Evolutionary conservation across 306 rosid species (phyloP).

Genomic region (Begonia loranthoides): DNA sequence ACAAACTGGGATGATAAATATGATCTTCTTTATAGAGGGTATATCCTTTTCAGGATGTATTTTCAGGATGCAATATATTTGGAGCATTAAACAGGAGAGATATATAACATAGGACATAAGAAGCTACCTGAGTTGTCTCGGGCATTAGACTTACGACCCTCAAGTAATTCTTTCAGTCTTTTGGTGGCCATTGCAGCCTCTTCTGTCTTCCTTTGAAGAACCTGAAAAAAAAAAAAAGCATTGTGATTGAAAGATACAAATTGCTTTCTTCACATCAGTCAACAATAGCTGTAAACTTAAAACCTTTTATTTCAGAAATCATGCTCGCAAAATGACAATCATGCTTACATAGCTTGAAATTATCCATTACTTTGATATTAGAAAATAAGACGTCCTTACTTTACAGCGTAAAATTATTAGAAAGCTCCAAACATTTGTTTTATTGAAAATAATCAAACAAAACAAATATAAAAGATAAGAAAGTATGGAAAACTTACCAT

Average conservation of each 20-base stretch:
- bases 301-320: too few relatives aligned
- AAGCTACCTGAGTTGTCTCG: constrained; percentile 75
- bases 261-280: too few relatives aligned
- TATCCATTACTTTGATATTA: too few relatives aligned
- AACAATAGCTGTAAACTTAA: too few relatives aligned
- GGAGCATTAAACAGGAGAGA: background rate
- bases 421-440: too few relatives aligned
- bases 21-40: constrained; percentile 11
- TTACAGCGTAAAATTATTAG: too few relatives aligned
- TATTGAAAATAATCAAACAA: too few relatives aligned
- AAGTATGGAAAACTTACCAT: constrained; percentile 36
- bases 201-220: constrained; percentile 98
- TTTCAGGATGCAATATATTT: constrained; percentile 6
- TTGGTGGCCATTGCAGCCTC: constrained; percentile 99
- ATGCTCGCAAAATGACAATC: too few relatives aligned
- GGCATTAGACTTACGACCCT: constrained; percentile 86
- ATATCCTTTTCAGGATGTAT: constrained; percentile 7
- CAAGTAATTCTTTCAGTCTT: constrained; percentile 92
- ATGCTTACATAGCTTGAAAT: too few relatives aligned
- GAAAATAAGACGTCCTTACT: too few relatives aligned
- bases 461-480: too few relatives aligned
- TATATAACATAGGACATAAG: background rate
- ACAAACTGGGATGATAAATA: constrained; percentile 8
- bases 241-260: background rate
- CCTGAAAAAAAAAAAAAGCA: constrained; percentile 34